phyloP scores from a whole-genome alignment of 2,329 filamentous ascomycete genomes.

The Penicillium sp. region DNA sequence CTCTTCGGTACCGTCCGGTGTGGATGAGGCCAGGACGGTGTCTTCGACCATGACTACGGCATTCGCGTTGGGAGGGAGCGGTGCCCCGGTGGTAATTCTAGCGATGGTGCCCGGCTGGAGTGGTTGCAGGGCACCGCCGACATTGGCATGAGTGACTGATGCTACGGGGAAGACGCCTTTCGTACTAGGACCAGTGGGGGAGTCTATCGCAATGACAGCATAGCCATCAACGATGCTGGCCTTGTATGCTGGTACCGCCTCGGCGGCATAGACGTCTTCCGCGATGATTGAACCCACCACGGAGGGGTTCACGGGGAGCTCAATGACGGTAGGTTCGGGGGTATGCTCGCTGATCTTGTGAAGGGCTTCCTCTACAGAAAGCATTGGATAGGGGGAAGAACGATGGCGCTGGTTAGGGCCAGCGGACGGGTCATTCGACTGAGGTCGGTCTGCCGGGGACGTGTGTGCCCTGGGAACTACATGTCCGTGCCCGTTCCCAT shows the following conservation, averaged over 20 bases:
- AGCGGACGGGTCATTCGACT: slow-evolving; percentile 61
- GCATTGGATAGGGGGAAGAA: slow-evolving; percentile 89
- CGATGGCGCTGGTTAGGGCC: slow-evolving; percentile 71
- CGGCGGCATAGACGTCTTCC: slow-evolving; percentile 74
- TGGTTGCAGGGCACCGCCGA: slow-evolving; percentile 62
- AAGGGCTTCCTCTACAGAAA: slow-evolving; percentile 80
- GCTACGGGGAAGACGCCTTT: slow-evolving; percentile 85
- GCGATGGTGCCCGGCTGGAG: slow-evolving; percentile 76
- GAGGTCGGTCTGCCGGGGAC: slow-evolving; percentile 57
- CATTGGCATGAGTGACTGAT: slow-evolving; percentile 81
- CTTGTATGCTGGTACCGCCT: slow-evolving; percentile 88
- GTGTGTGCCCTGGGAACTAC: slow-evolving; percentile 71
- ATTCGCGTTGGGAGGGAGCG: slow-evolving; percentile 82
- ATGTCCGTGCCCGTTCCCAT: slow-evolving; percentile 66
- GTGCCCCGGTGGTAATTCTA: slow-evolving; percentile 91
- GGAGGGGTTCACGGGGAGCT: slow-evolving; percentile 61
- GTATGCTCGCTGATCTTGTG: slow-evolving; percentile 71
- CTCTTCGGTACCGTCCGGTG: slow-evolving; percentile 81
- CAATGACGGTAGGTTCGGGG: slow-evolving; percentile 61
- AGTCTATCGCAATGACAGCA: slow-evolving; percentile 65
- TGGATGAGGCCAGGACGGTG: slow-evolving; percentile 73
- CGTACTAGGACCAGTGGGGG: slow-evolving; percentile 58
- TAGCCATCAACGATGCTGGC: slow-evolving; percentile 98
- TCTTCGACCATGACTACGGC: slow-evolving; percentile 98
- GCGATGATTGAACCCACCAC: slow-evolving; percentile 80